Percentiles rank a stretch among this genome's conserved stretches.
Conservation (phyloP, 2,329 filamentous ascomycete species). For the Alternaria incomplexa region DNA sequence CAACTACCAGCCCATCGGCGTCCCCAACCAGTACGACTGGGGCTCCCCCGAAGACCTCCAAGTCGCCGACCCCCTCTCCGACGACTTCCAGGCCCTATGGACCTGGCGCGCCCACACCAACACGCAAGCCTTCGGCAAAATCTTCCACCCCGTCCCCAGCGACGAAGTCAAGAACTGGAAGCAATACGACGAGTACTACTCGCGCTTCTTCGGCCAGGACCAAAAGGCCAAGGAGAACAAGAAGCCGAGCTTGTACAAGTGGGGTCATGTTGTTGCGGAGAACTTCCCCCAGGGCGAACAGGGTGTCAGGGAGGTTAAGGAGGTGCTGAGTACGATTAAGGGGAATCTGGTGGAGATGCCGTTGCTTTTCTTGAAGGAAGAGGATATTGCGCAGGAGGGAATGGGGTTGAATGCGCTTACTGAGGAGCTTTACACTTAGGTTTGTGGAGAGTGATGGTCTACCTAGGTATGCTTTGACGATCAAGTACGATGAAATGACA, state of each 20-base stretch:
- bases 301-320: constrained; percentile 59
- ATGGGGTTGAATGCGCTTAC: constrained; percentile 62
- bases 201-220: constrained; percentile 64
- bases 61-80: constrained; percentile 75
- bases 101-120: constrained; percentile 74
- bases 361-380: constrained; percentile 80
- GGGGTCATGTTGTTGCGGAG: constrained; percentile 79
- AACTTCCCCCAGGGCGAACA: constrained; percentile 53
- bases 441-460: neutral
- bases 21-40: constrained; percentile 61
- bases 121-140: constrained; percentile 78
- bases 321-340: constrained; percentile 74
- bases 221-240: constrained; percentile 50
- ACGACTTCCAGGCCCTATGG: constrained; percentile 75
- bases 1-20: constrained; percentile 65
- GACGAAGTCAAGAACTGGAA: constrained; percentile 73
- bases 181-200: constrained; percentile 75
- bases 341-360: constrained; percentile 81
- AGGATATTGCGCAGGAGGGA: constrained; percentile 86
- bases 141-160: constrained; percentile 81
- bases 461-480: neutral
- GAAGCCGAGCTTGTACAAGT: constrained; percentile 69
- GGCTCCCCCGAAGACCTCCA: constrained; percentile 56
- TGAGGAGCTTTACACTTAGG: constrained; percentile 56
- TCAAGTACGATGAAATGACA: neutral